Percentiles rank a stretch among this genome's conserved stretches.
Conservation (phyloP, 495 filamentous ascomycete species). For the Geoglossum glabrum region DNA sequence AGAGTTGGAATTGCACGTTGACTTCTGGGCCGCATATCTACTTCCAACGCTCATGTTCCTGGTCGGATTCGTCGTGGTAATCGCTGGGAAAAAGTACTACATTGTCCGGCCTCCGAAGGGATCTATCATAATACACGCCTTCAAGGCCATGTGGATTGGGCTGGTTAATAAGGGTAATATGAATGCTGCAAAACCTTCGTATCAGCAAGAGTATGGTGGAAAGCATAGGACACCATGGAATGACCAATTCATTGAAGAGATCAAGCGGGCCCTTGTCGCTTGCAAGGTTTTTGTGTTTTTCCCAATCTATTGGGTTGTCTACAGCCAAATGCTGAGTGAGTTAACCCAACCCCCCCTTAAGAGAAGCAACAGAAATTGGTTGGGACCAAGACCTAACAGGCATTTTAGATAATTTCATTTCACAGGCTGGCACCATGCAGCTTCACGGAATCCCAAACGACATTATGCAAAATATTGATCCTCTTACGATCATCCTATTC, state of each 20-base stretch:
- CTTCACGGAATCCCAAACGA: constrained; percentile 48
- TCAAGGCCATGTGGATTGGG: constrained; percentile 40
- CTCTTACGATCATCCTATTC: constrained; percentile 50
- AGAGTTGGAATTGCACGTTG: constrained; percentile 44
- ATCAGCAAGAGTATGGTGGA: constrained; percentile 28
- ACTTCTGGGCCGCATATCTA: constrained; percentile 58
- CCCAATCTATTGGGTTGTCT: constrained; percentile 41
- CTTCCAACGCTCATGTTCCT: constrained; percentile 43
- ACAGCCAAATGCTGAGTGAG: constrained; percentile 31
- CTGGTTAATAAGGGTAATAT: constrained; percentile 20
- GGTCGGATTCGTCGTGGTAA: constrained; percentile 29
- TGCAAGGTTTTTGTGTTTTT: constrained; percentile 42
- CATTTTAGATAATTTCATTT: constrained; percentile 38
- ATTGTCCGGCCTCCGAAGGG: constrained; percentile 42
- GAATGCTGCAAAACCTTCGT: constrained; percentile 38
- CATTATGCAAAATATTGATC: constrained; percentile 56
- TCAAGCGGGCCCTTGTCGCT: constrained; percentile 35
- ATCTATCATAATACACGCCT: constrained; percentile 38
- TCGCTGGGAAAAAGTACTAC: constrained; percentile 36
- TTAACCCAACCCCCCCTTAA: neutral
- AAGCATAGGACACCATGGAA: constrained; percentile 28
- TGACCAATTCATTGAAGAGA: constrained; percentile 43
- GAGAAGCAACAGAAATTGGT: neutral
- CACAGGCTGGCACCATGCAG: constrained; percentile 32
- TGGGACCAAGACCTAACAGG: neutral